Percentiles rank a stretch among this genome's conserved stretches.
Conservation (phyloP, 345 rosid species). For the Cochlearia excelsa region DNA sequence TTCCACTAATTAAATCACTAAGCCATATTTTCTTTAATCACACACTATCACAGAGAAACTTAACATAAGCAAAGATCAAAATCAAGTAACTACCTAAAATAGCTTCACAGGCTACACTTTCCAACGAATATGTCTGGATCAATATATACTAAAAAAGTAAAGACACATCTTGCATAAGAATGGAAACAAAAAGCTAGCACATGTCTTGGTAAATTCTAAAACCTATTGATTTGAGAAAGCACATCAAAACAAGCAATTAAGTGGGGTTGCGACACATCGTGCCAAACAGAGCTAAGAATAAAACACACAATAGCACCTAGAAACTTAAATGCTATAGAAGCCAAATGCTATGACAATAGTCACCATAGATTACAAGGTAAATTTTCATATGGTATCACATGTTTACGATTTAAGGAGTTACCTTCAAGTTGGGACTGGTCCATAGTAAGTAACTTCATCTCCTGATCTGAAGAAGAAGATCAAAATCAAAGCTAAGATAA, state of each 20-base stretch:
- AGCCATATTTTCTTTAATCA: too few relatives aligned
- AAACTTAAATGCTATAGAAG: conserved; percentile 21
- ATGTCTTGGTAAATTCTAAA: neutral
- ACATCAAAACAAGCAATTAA: conserved; percentile 22
- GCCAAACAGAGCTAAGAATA: conserved; percentile 15
- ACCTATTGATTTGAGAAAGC: conserved; percentile 4
- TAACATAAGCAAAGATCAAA: neutral
- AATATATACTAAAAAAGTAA: neutral
- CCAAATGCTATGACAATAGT: conserved; percentile 13
- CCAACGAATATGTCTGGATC: neutral
- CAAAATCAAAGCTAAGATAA: conserved; percentile 24
- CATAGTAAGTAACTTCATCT: conserved; percentile 26
- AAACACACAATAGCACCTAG: conserved; percentile 22
- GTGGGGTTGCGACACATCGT: neutral
- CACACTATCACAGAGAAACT: too few relatives aligned
- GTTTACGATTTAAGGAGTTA: neutral
- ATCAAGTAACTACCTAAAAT: conserved; percentile 25
- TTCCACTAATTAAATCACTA: too few relatives aligned
- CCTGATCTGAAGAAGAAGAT: conserved; percentile 21
- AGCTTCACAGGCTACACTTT: conserved; percentile 24
- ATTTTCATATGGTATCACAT: conserved; percentile 1
- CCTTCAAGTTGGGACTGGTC: conserved; percentile 35
- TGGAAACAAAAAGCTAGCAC: neutral
- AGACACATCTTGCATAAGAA: conserved; percentile 17
- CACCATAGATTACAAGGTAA: conserved; percentile 3